Conservation (phyloP, 208 protist genomes). For the Trypanosoma theileri region DNA sequence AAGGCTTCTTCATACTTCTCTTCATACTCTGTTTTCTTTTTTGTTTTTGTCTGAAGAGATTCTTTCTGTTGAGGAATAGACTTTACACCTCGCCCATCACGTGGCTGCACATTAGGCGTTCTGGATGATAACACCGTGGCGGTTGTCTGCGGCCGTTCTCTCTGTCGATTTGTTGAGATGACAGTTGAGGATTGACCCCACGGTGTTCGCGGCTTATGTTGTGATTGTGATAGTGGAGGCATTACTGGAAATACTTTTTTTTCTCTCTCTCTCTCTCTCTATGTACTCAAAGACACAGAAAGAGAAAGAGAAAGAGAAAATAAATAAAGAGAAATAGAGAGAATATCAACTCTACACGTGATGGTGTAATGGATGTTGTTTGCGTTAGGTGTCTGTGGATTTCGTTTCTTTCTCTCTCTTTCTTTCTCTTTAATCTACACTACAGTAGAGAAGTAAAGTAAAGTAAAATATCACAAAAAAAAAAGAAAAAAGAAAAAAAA, state of each 20-base stretch:
- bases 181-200: background rate
- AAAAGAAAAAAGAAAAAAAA: constrained; percentile 11
- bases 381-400: background rate
- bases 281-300: no score
- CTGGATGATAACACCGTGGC: no score
- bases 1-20: constrained; percentile 14
- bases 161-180: no score
- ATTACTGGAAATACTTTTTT: constrained; percentile 27
- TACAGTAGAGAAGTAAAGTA: background rate
- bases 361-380: background rate
- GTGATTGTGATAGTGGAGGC: constrained; percentile 7
- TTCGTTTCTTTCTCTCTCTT: background rate
- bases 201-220: constrained; percentile 9
- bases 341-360: constrained; percentile 11
- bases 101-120: no score
- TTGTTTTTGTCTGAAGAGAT: constrained; percentile 11
- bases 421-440: background rate
- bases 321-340: no score
- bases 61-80: background rate
- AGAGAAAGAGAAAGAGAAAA: no score
- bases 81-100: no score
- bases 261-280: no score
- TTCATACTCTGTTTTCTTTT: constrained; percentile 9
- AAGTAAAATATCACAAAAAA: constrained; percentile 10
- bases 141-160: no score